These are phyloP conservation scores for Malus hybrid DNA, from an alignment of 331 rosid genomes.

Conservation along the genomic window DNA sequence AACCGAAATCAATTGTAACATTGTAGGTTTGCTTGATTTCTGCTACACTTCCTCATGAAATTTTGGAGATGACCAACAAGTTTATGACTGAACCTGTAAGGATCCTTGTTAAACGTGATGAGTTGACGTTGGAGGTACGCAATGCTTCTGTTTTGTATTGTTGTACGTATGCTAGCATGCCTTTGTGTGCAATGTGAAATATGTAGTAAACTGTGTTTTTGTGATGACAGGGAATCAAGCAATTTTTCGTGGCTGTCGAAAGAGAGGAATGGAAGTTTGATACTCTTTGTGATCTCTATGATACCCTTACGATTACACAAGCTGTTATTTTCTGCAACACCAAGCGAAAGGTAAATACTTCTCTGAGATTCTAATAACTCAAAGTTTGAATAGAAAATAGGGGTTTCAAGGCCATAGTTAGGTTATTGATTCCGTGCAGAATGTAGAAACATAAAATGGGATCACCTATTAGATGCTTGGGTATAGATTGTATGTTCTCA, in stretches of 20 bases:
- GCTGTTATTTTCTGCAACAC: constrained; percentile 99
- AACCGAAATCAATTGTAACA: constrained; percentile 4
- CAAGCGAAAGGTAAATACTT: constrained; percentile 64
- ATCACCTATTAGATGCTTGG: too few relatives aligned
- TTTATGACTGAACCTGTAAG: constrained; percentile 97
- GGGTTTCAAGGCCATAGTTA: background rate
- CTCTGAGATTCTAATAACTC: background rate
- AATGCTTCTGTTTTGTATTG: background rate
- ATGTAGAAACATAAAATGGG: background rate
- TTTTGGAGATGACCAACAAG: constrained; percentile 88
- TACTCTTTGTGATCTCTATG: constrained; percentile 95
- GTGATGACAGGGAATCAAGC: constrained; percentile 80
- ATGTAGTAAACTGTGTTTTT: constrained; percentile 1
- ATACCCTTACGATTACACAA: constrained; percentile 24
- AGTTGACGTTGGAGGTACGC: constrained; percentile 85
- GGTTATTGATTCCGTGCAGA: background rate
- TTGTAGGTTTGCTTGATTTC: constrained; percentile 38
- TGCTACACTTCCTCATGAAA: constrained; percentile 84
- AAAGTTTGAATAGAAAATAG: background rate
- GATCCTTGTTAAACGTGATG: constrained; percentile 99
- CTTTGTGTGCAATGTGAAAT: constrained; percentile 9
- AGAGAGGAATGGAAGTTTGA: constrained; percentile 98
- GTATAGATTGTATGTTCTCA: background rate
- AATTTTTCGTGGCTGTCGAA: constrained; percentile 96
- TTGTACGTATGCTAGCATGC: background rate